phyloP scores from a whole-genome alignment of 768 basidiomycete species.

The Suillus alpinus region DNA sequence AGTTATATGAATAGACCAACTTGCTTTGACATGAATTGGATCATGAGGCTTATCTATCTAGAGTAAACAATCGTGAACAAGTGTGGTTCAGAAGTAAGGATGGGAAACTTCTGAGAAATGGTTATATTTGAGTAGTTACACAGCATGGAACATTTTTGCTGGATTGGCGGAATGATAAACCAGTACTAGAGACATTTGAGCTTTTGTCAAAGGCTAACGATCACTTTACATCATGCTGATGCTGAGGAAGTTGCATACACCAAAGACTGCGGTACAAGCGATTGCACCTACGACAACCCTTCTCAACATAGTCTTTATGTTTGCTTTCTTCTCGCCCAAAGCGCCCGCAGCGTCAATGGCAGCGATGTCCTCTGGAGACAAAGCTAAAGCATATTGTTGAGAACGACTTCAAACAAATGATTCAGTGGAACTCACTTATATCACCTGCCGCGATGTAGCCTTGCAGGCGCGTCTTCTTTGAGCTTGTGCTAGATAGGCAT shows the following conservation, averaged over 20 bases:
- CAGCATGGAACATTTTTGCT: neutral
- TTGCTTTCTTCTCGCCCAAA: neutral
- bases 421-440: constrained; percentile 39
- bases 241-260: constrained; percentile 1
- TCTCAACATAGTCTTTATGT: neutral
- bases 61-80: neutral
- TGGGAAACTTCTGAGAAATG: neutral
- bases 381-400: constrained; percentile 9
- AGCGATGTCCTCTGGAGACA: constrained; percentile 47
- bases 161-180: neutral
- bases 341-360: constrained; percentile 56
- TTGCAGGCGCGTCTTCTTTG: constrained; percentile 61
- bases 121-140: neutral
- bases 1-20: neutral
- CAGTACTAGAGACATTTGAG: neutral
- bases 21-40: neutral
- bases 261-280: neutral
- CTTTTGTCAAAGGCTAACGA: neutral
- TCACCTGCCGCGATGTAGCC: constrained; percentile 71
- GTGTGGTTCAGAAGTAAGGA: neutral
- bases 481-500: constrained; percentile 47
- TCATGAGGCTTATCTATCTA: neutral
- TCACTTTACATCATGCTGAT: neutral
- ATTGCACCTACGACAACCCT: constrained; percentile 3
- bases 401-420: neutral